phyloP scores from a whole-genome alignment of 495 filamentous ascomycete species.

The Sporormia fimetaria region DNA sequence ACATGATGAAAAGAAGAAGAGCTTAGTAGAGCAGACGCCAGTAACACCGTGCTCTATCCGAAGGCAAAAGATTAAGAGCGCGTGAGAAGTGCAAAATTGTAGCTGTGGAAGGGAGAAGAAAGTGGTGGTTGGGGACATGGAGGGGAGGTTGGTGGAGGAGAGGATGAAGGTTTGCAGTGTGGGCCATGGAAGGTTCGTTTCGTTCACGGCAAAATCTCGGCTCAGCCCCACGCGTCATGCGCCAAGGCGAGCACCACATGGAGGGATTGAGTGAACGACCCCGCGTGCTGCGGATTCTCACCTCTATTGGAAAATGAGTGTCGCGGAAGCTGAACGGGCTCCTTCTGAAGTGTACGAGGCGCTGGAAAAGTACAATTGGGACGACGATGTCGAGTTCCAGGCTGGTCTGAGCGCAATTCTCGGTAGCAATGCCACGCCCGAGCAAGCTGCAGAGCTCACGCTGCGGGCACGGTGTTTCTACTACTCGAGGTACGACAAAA shows the following conservation, averaged over 20 bases:
- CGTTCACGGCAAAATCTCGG: slow-evolving; percentile 4
- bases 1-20: slow-evolving; percentile 35
- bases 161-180: too few species aligned
- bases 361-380: slow-evolving; percentile 45
- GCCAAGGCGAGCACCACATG: neutral
- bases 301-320: slow-evolving; percentile 5
- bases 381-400: slow-evolving; percentile 44
- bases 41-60: too few species aligned
- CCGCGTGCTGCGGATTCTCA: too few species aligned
- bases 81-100: slow-evolving; percentile 1
- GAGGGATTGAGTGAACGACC: too few species aligned
- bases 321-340: neutral
- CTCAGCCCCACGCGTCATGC: neutral
- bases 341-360: slow-evolving; percentile 32
- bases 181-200: too few species aligned
- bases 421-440: slow-evolving; percentile 34
- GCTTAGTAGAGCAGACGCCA: too few species aligned
- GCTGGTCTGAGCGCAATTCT: slow-evolving; percentile 37
- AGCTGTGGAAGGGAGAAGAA: slow-evolving; percentile 1
- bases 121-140: neutral
- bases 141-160: neutral
- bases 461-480: slow-evolving; percentile 41
- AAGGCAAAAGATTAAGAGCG: too few species aligned
- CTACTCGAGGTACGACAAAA: slow-evolving; percentile 26
- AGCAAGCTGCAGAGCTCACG: slow-evolving; percentile 35